phyloP scores from a whole-genome alignment of 345 rosid genomes.

The Pistacia vera region DNA sequence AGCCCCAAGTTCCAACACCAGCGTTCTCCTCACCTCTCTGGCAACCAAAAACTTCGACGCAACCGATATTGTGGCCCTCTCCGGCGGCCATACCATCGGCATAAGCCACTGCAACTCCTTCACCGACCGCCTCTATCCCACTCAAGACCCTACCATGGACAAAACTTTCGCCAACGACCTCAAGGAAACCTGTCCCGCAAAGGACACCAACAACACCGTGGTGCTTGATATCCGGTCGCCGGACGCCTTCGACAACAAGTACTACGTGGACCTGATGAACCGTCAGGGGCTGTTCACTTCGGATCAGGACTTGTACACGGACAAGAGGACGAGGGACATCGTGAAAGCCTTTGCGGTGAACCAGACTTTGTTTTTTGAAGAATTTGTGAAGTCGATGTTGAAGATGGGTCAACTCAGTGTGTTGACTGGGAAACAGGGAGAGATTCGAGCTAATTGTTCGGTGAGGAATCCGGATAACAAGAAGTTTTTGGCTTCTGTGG shows the following conservation, averaged over 20 bases:
- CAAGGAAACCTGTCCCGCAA: slow-evolving; percentile 53
- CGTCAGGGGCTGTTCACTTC: slow-evolving; percentile 84
- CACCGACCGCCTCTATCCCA: slow-evolving; percentile 66
- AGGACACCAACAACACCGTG: slow-evolving; percentile 42
- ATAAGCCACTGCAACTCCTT: slow-evolving; percentile 65
- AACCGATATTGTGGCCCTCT: slow-evolving; percentile 79
- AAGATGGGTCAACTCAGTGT: slow-evolving; percentile 79
- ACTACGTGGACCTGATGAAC: slow-evolving; percentile 74
- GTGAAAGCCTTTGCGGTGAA: slow-evolving; percentile 65
- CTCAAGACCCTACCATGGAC: slow-evolving; percentile 77
- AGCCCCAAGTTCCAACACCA: slow-evolving; percentile 45
- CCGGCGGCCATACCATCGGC: slow-evolving; percentile 94
- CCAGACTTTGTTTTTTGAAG: slow-evolving; percentile 61
- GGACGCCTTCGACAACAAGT: slow-evolving; percentile 77
- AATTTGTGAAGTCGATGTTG: slow-evolving; percentile 55
- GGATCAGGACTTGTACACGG: slow-evolving; percentile 77
- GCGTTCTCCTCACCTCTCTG: slow-evolving; percentile 41
- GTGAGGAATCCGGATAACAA: slow-evolving; percentile 50
- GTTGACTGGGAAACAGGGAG: slow-evolving; percentile 65
- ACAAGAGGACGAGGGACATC: slow-evolving; percentile 54
- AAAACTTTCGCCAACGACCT: slow-evolving; percentile 60
- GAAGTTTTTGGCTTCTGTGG: slow-evolving; percentile 36
- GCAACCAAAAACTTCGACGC: slow-evolving; percentile 50
- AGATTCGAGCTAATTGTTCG: slow-evolving; percentile 76
- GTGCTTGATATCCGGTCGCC: slow-evolving; percentile 67